Base-by-base conservation (phyloP, 768 basidiomycete genomes). In the Boletus subcaerulescens region DNA sequence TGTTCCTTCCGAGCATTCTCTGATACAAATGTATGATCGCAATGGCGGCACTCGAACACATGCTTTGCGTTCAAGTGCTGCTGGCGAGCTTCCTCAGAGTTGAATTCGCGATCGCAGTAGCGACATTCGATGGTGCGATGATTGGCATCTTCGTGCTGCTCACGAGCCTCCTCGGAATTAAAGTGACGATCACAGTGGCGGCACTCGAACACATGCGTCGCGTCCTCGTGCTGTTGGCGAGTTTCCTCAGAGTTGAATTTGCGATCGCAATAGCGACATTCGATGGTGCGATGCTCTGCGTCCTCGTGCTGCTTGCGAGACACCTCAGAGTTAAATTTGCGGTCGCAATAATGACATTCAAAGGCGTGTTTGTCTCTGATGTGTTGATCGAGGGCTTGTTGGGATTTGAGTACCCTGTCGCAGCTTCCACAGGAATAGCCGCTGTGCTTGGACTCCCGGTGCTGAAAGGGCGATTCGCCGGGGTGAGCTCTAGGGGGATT, bases 331-430 rank as follows among this genome's bases (percentile, higher is more conserved):
- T 1, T 4, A 15, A 48, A 48, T 1, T 10, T n/a, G 26, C 26
- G 29, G 15, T 41, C 48, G 12, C 68, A 67, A 31, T 61, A 35
- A 7, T n/a, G 8, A 20, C 68, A 70, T 42, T 58, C 48, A 29
- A 63, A 52, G 20, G 0, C 0, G 47, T 67, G 65, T 14, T 52
- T 64, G 41, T 52, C 50, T 13, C 3, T 32, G 1, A 4, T 44
- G 33, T 67, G 65, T 9, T 62, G 55, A 5, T 65, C 52, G 35
- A 65, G 63, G n/a, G 50, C 52, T 10, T 36, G 18, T 44, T 57
- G 26, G 7, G 56, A 56, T 2, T 2, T 4, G 12, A 67, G 9
- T 12, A 5, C 20, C 18, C 39, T 52, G 55, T 13, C 14, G 42
- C 65, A 67, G 10, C 3, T 2, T 39, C 0, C 36, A 50, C 65